These are phyloP conservation scores for Pseudopyrenochaeta lycopersici DNA, from an alignment of 2,329 filamentous ascomycete genomes.

Conservation along the genomic window DNA sequence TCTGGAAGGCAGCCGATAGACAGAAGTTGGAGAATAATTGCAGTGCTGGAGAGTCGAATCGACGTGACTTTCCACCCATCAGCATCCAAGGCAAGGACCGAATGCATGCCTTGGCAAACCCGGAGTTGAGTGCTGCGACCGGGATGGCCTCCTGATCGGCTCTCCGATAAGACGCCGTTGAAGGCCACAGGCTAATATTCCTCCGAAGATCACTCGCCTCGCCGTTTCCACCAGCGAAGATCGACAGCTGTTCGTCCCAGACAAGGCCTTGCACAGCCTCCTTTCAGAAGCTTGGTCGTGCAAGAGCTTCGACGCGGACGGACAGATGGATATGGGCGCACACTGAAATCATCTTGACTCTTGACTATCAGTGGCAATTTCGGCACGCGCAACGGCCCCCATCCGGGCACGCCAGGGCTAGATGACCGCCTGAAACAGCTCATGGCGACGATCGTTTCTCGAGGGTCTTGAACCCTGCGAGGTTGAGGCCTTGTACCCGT, in stretches of 20 bases:
- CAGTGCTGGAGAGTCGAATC: slow-evolving; percentile 6
- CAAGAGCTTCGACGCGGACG: slow-evolving; percentile 2
- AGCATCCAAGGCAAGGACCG: slow-evolving; percentile 11
- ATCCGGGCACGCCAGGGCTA: not conserved
- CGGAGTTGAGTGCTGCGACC: slow-evolving; percentile 11
- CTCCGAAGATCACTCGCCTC: slow-evolving; percentile 15
- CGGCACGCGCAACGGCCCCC: not conserved
- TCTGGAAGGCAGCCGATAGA: slow-evolving; percentile 33
- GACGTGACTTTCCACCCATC: slow-evolving; percentile 1
- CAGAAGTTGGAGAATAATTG: slow-evolving; percentile 11
- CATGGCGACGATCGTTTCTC: not conserved
- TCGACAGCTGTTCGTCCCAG: slow-evolving; percentile 15
- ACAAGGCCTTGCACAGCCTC: slow-evolving; percentile 5
- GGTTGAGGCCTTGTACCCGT: too few species aligned
- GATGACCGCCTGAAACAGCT: not conserved
- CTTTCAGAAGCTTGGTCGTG: slow-evolving; percentile 6
- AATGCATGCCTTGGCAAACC: slow-evolving; percentile 12
- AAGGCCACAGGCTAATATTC: slow-evolving; percentile 12
- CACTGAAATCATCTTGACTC: slow-evolving; percentile 1
- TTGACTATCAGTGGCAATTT: slow-evolving; percentile 2
- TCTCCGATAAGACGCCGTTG: slow-evolving; percentile 27
- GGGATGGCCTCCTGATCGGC: slow-evolving; percentile 10
- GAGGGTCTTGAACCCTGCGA: too few species aligned
- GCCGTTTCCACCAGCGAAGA: slow-evolving; percentile 17
- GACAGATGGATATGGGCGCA: slow-evolving; percentile 7